Evolutionary conservation across 2,329 filamentous ascomycete genomes (phyloP).

Genomic region (Dichotomopilus funicola): DNA sequence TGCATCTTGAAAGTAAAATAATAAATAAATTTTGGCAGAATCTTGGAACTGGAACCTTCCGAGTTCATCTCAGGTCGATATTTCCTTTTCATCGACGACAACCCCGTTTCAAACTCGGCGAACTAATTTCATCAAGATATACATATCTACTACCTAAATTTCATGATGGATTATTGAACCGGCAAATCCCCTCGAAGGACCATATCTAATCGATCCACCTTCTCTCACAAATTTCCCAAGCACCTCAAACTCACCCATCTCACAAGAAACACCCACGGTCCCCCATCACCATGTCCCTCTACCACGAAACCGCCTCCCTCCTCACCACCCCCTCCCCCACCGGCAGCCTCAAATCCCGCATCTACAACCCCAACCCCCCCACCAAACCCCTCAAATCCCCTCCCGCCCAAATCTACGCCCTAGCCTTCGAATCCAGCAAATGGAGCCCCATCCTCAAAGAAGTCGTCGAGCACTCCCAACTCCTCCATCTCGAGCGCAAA

Average conservation of each 20-base stretch:
- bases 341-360: constrained; percentile 80
- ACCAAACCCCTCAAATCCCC: constrained; percentile 69
- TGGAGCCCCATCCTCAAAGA: constrained; percentile 84
- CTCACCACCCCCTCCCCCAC: constrained; percentile 58
- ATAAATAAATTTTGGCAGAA: too few species aligned
- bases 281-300: constrained; percentile 68
- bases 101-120: too few species aligned
- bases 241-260: background rate
- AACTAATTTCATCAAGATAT: too few species aligned
- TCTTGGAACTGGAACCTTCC: too few species aligned
- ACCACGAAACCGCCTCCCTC: constrained; percentile 80
- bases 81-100: too few species aligned
- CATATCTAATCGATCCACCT: too few species aligned
- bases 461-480: constrained; percentile 73
- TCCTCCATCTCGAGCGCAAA: constrained; percentile 78
- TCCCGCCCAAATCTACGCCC: constrained; percentile 76
- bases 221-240: too few species aligned
- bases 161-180: too few species aligned
- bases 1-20: too few species aligned
- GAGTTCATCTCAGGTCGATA: too few species aligned
- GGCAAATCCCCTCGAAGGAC: too few species aligned
- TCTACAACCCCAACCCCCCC: constrained; percentile 53
- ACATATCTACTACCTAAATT: too few species aligned
- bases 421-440: constrained; percentile 82
- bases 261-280: background rate